These are phyloP conservation scores for Carex arenaria DNA, from an alignment of 202 grass and related monocot species.

Conservation along the genomic window DNA sequence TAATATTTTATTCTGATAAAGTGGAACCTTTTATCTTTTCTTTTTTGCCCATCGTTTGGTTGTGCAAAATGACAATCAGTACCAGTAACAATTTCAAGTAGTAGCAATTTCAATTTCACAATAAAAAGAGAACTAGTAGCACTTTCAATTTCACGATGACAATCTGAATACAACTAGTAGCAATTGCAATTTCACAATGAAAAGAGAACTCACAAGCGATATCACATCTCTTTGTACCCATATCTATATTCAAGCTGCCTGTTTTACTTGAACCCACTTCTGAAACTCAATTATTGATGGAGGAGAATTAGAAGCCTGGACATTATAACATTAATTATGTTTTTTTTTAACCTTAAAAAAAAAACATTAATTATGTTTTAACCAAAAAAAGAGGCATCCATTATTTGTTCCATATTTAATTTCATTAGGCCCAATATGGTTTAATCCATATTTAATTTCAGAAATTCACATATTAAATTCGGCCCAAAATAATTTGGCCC, in stretches of 20 bases:
- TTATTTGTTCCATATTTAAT: too few species aligned
- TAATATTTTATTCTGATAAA: background rate
- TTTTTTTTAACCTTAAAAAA: too few species aligned
- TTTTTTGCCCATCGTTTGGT: background rate
- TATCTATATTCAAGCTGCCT: background rate
- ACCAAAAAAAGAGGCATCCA: background rate
- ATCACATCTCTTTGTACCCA: background rate
- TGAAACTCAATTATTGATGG: background rate
- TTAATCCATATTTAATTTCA: too few species aligned
- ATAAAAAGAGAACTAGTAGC: background rate
- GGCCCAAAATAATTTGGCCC: too few species aligned
- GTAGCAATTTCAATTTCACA: background rate
- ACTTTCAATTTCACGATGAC: background rate
- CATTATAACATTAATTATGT: too few species aligned
- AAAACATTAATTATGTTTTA: conserved; percentile 1
- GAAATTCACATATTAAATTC: too few species aligned
- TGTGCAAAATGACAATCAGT: background rate
- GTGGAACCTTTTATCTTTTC: background rate
- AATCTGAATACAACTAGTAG: background rate
- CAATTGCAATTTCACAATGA: background rate
- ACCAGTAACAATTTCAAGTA: background rate
- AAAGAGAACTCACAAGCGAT: background rate
- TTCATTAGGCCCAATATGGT: too few species aligned
- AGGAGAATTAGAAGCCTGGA: background rate
- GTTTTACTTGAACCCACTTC: background rate